Base-by-base conservation (phyloP, 2,329 filamentous ascomycete species). In the Diaporthe sp. region DNA sequence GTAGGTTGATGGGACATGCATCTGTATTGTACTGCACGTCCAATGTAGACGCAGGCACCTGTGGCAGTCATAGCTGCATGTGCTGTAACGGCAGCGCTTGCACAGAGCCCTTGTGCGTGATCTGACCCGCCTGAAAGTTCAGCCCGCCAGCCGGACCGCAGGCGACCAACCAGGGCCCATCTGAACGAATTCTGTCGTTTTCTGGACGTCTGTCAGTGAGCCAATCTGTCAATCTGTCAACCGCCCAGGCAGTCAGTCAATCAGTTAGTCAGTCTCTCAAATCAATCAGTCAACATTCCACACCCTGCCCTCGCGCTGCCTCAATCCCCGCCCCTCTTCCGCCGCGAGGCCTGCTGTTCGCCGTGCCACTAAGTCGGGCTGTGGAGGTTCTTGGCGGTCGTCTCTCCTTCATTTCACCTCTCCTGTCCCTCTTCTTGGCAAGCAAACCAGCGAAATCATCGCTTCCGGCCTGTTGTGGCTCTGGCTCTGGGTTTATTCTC, bases 41-140 rank as follows among this genome's bases (percentile, higher is more conserved):
- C n/a, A 25, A 22, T 15, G 31, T 39, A 61, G 15, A 61, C 15
- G 28, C n/a, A 22, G n/a, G 60, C 25, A 19, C 17, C 39, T 44
- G 53, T 46, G 22, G 49, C 42, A 65, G 60, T 53, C 62, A 68
- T 39, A 53, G 46, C 62, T 68, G 62, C 62, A 53, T 70, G 17
- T 70, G 65, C 65, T 70, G 65, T 42, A 55, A 70, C 65, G 34
- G 17, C 7, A 53, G 65, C 31, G 65, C 65, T 25, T 70, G 65
- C 65, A 55, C 65, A 55, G 65, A 70, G 65, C 65, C 25, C 49
- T 70, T 31, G 34, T 25, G 65, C 15, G 46, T 70, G 65, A 55
- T 55, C 49, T 34, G 65, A 70, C 49, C 65, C 34, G 65, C 65
- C 65, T 70, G 49, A 70, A 70, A 70, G 49, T 70, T 70, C 65